These are phyloP conservation scores for Barnettozyma wickerhamii DNA, from an alignment of 805 yeast species.

Conservation along the genomic window DNA sequence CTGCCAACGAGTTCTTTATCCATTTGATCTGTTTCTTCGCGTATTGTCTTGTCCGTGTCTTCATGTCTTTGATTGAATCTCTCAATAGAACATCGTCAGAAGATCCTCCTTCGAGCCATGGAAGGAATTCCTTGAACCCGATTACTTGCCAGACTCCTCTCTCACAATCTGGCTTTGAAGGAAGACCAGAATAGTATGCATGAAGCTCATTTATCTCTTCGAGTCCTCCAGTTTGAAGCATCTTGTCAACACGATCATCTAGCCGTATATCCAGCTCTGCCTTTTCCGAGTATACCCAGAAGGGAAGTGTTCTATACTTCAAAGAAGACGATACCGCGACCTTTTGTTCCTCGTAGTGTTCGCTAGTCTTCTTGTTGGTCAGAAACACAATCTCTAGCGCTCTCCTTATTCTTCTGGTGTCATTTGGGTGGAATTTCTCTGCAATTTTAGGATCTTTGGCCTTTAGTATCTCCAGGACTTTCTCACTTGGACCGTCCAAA, in stretches of 20 bases:
- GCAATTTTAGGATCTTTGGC: conserved; percentile 68
- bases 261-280: conserved; percentile 55
- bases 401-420: conserved; percentile 68
- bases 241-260: conserved; percentile 76
- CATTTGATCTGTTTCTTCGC: conserved; percentile 88
- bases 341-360: conserved; percentile 60
- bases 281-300: conserved; percentile 79
- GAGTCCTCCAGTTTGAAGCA: conserved; percentile 68
- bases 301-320: conserved; percentile 57
- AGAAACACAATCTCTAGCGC: conserved; percentile 75
- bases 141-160: conserved; percentile 91
- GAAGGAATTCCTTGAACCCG: conserved; percentile 86
- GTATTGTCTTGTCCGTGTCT: conserved; percentile 76
- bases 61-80: conserved; percentile 69
- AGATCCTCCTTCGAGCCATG: conserved; percentile 45
- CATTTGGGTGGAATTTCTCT: conserved; percentile 87
- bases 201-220: conserved; percentile 65
- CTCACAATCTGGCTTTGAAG: conserved; percentile 46
- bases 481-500: conserved; percentile 52
- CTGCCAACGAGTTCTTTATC: conserved; percentile 69
- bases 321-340: conserved; percentile 42
- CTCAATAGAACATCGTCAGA: conserved; percentile 26
- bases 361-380: conserved; percentile 67
- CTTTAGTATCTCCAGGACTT: conserved; percentile 43
- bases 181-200: conserved; percentile 33